These are phyloP conservation scores for Atkinsonella texensis DNA, from an alignment of 2,329 filamentous ascomycete genomes.

Conservation along the genomic window DNA sequence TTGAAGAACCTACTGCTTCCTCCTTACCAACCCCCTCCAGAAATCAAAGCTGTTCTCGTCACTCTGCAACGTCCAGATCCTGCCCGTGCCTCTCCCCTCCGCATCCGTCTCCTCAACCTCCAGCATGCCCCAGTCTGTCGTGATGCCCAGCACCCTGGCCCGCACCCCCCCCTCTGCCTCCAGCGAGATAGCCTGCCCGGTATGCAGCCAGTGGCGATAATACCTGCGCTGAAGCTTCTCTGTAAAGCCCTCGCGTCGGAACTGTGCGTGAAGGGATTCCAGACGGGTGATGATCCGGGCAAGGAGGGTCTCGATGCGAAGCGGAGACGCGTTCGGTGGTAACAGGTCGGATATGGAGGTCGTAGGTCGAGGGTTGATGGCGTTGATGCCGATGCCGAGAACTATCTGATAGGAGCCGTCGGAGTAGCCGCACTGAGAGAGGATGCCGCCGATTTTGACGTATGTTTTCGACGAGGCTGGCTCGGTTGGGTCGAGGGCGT, in stretches of 20 bases:
- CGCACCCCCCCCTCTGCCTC: conserved; percentile 66
- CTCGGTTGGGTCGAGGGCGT: conserved; percentile 52
- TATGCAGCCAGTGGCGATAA: conserved; percentile 79
- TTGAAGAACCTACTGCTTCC: conserved; percentile 47
- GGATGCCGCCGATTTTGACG: conserved; percentile 85
- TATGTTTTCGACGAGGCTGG: conserved; percentile 40
- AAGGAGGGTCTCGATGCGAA: conserved; percentile 68
- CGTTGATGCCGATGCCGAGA: conserved; percentile 77
- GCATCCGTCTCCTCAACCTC: conserved; percentile 70
- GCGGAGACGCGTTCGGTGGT: conserved; percentile 35
- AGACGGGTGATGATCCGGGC: conserved; percentile 69
- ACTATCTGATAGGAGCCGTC: conserved; percentile 71
- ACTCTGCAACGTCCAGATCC: conserved; percentile 74
- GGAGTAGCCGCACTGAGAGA: conserved; percentile 78
- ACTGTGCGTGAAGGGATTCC: conserved; percentile 64
- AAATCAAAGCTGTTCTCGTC: conserved; percentile 99
- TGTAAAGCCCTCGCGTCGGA: conserved; percentile 66
- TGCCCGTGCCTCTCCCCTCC: conserved; percentile 63
- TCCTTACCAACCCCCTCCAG: conserved; percentile 74
- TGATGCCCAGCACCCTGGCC: conserved; percentile 76
- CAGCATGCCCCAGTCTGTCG: conserved; percentile 80
- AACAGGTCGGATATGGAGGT: conserved; percentile 73
- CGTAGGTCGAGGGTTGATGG: conserved; percentile 72
- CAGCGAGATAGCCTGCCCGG: conserved; percentile 56
- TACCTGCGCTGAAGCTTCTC: conserved; percentile 61